Evolutionary conservation across 257 asterid genomes (phyloP).

Genomic region (Mentha longifolia): DNA sequence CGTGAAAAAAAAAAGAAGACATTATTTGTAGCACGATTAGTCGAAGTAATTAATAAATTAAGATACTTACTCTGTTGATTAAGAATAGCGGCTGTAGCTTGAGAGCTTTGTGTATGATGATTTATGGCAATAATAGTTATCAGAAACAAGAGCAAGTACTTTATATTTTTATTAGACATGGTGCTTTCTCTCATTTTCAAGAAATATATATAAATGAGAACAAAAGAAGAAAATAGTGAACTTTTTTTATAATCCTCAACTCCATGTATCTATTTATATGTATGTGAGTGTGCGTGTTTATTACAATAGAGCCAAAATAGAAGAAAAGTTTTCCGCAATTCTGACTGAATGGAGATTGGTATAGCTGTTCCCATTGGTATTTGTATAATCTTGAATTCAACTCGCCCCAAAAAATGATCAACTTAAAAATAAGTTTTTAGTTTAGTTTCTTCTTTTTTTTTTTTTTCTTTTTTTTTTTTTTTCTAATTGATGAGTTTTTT

Average conservation of each 20-base stretch:
- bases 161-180: constrained; percentile 19
- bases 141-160: constrained; percentile 22
- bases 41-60: no score
- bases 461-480: no score
- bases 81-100: constrained; percentile 12
- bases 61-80: constrained; percentile 27
- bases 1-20: no score
- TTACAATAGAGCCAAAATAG: constrained; percentile 7
- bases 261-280: background rate
- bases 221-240: background rate
- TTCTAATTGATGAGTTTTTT: no score
- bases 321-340: background rate
- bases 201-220: background rate
- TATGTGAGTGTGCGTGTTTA: background rate
- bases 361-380: background rate
- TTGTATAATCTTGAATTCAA: constrained; percentile 22
- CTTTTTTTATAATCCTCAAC: background rate
- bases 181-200: background rate
- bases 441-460: no score
- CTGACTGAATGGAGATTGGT: background rate
- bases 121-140: constrained; percentile 1
- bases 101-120: constrained; percentile 12
- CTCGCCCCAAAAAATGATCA: constrained; percentile 21
- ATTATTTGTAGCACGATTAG: no score
- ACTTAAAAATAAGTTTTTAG: background rate